Evolutionary conservation across 345 rosid species (phyloP).

Genomic region (Xanthoceras sorbifolium): DNA sequence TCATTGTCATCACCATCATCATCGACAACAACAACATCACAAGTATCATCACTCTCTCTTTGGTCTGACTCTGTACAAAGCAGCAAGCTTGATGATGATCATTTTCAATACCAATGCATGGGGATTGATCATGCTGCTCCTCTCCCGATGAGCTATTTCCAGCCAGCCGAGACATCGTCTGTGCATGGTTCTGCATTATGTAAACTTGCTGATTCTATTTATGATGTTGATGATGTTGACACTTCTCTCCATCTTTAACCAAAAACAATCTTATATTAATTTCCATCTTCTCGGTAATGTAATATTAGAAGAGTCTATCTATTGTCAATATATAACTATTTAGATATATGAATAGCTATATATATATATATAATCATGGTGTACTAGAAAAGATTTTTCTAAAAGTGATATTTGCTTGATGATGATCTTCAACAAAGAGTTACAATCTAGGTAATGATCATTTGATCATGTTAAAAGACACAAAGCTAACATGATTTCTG

Average conservation of each 20-base stretch:
- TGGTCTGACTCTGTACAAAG: constrained; percentile 22
- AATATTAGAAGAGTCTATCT: constrained; percentile 12
- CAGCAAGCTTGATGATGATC: constrained; percentile 4
- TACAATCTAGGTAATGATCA: background rate
- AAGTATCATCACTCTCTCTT: constrained; percentile 32
- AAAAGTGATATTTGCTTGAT: background rate
- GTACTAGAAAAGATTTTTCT: background rate
- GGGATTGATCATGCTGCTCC: constrained; percentile 20
- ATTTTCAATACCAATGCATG: constrained; percentile 15
- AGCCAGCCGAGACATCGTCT: constrained; percentile 14
- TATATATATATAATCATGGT: background rate
- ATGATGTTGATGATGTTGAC: constrained; percentile 58
- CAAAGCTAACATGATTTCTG: no score
- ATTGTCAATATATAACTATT: constrained; percentile 4
- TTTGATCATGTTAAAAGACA: no score
- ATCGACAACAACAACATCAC: constrained; percentile 19
- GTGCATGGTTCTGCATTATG: constrained; percentile 4
- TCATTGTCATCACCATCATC: constrained; percentile 23
- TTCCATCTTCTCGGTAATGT: background rate
- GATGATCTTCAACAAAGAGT: background rate
- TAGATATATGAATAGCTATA: background rate
- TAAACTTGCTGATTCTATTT: constrained; percentile 25
- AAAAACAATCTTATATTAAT: background rate
- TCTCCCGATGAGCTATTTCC: constrained; percentile 8
- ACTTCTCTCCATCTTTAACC: constrained; percentile 76